Evolutionary conservation across 768 basidiomycete species (phyloP), one percentile per base, ranked within the genome.

Genomic region (Phylloporus arenicola): DNA sequence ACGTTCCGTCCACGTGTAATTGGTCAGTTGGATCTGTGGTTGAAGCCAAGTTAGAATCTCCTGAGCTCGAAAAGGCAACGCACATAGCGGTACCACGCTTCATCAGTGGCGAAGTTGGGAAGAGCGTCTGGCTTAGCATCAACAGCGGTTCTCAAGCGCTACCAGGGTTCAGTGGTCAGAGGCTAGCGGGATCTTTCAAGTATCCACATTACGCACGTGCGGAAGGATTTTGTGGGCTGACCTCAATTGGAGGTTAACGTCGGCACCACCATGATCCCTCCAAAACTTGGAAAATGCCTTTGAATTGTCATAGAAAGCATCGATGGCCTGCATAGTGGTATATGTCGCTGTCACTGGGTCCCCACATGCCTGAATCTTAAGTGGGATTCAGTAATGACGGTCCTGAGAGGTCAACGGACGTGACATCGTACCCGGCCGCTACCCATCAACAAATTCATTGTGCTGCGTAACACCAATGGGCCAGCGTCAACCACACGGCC

Each of bases 271-370:
- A 44, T 64, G 59, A 34, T 60, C 54, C 33, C 58, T 61, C 53
- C 74, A 61, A 57, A 66, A 75, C 41, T 55, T 52, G 24, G 53
- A 47, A 51, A 77, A 77, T 3, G 69, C 55, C 35, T 56, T 49
- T 8, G 69, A 76, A 43, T 60, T 70, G 30, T 77, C 75, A 49
- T 74, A 65, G 14, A 70, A 43, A 6, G 53, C 51, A 12, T 64
- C 56, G 1, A 55, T 22, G n/a, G 51, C 51, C 20, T 35, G 3
- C 56, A 54, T 41, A 17, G 56, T 38, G 6, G 64, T 45, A 31
- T 30, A 54, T 3, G 44, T 1, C 6, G 48, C 29, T 12, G 48
- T 43, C 16, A 0, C 42, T n/a, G 33, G 48, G 29, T 57, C 52
- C 27, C 20, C 43, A 7, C 4, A 4, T 4, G 17, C 19, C 39